Evolutionary conservation across 2,329 filamentous ascomycete species (phyloP), one percentile per base, ranked within the genome.

Genomic region (Coccinonectria pachysandricola): DNA sequence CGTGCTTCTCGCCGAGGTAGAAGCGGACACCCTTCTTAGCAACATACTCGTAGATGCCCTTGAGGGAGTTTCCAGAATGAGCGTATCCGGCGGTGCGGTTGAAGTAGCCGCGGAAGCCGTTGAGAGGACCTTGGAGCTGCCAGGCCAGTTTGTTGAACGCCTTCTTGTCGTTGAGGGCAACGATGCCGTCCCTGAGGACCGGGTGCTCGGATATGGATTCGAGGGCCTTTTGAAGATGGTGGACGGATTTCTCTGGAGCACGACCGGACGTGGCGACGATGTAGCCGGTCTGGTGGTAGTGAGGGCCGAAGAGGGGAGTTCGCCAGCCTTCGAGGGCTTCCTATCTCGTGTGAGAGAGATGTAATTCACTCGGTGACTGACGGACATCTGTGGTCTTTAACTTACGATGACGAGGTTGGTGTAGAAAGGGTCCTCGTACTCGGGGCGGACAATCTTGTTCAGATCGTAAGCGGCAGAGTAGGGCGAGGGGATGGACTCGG

Each of bases 401-500:
- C n/a, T n/a, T 30, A 35, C 30, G n/a, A 33, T 10, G n/a, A 24
- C 20, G 7, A 33, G 18, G 9, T 33, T 20, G 3, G 27, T 35
- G 16, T 28, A 33, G 12, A 35, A 35, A 4, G 12, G 19, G 12
- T 33, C 30, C 10, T 35, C 27, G 22, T 35, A 33, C 24, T 36
- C 34, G 14, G 34, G 27, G 4, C 28, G 23, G 16, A 35, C 28
- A 23, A 35, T 33, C 22, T 35, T 35, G 24, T 33, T 35, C 3
- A 35, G 19, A 6, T 35, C 27, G 13, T 29, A 27, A 3, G 33
- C 33, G 6, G 24, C 30, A 15, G 33, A 35, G 19, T 30, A 33
- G 16, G 18, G 24, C 2, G 33, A 32, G 2, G 27, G 33, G 28
- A 35, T 28, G 18, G 17, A 18, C 20, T 32, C 23, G 8, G 26